phyloP scores from a whole-genome alignment of 805 yeast species.

The Metschnikowia lochheadii region DNA sequence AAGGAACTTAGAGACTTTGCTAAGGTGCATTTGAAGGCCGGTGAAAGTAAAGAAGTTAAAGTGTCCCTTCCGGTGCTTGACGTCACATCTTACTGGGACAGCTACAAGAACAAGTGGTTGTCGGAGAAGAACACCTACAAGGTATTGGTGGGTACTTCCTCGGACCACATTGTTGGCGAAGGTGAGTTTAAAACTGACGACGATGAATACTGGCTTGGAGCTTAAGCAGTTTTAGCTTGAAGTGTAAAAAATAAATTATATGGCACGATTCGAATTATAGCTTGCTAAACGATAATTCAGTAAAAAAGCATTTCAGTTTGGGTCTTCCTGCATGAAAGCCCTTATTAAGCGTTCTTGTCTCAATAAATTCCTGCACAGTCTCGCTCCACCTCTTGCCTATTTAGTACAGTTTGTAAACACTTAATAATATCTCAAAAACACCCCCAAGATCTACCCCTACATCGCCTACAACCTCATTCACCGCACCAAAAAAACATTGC shows the following conservation, averaged over 20 bases:
- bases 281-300: no score
- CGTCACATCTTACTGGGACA: slow-evolving; percentile 28
- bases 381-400: slow-evolving; percentile 5
- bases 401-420: slow-evolving; percentile 17
- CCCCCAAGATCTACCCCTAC: slow-evolving; percentile 1
- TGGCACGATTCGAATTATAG: no score
- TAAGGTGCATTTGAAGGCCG: slow-evolving; percentile 22
- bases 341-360: no score
- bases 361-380: background rate
- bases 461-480: background rate
- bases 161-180: slow-evolving; percentile 9
- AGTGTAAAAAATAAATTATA: no score
- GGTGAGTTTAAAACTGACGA: slow-evolving; percentile 10
- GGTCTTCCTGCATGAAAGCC: background rate
- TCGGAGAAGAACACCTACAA: slow-evolving; percentile 24
- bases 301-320: no score
- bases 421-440: background rate
- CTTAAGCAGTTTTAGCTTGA: background rate
- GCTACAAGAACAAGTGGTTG: slow-evolving; percentile 25
- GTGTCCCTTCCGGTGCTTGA: slow-evolving; percentile 23
- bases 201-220: slow-evolving; percentile 14
- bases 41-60: slow-evolving; percentile 13
- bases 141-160: slow-evolving; percentile 22
- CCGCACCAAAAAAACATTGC: background rate
- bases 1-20: slow-evolving; percentile 31